Percentiles rank a stretch among this genome's conserved stretches.
phyloP scores from a whole-genome alignment of 2,329 filamentous ascomycete species.

The Torrubiella hemipterigena region DNA sequence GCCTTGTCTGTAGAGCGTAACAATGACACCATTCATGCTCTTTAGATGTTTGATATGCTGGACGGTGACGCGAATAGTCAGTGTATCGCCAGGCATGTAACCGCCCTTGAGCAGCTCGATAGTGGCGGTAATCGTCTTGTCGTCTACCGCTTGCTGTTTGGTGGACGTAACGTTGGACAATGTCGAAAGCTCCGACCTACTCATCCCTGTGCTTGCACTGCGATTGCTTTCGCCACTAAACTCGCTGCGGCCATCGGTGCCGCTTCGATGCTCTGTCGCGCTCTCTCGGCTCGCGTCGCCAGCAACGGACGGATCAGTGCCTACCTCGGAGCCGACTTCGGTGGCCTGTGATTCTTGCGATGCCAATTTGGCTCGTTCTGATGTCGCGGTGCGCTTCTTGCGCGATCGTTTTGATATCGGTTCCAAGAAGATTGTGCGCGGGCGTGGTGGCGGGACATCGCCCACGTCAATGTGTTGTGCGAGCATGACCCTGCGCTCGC shows the following conservation, averaged over 20 bases:
- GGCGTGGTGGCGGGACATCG: conserved; percentile 58
- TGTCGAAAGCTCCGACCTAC: conserved; percentile 31
- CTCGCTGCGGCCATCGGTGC: conserved; percentile 50
- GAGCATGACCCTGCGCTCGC: conserved; percentile 69
- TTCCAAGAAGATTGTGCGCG: conserved; percentile 76
- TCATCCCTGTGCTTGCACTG: conserved; percentile 53
- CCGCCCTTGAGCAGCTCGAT: conserved; percentile 75
- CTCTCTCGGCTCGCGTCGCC: conserved; percentile 27
- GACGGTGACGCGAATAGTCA: conserved; percentile 70
- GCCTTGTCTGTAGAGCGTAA: conserved; percentile 84
- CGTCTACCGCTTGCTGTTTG: conserved; percentile 36
- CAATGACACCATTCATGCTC: conserved; percentile 83
- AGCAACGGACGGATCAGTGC: conserved; percentile 9
- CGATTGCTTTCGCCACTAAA: conserved; percentile 58
- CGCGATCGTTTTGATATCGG: conserved; percentile 64
- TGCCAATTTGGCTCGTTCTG: conserved; percentile 32
- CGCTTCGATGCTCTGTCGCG: conserved; percentile 24
- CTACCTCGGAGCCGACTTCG: not conserved
- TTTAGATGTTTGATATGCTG: conserved; percentile 83
- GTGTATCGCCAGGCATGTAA: conserved; percentile 71
- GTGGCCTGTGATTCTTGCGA: conserved; percentile 19
- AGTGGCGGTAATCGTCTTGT: conserved; percentile 75
- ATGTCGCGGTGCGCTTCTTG: conserved; percentile 41
- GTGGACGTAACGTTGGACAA: conserved; percentile 17
- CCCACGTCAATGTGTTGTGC: conserved; percentile 80